Base-by-base conservation (phyloP, 2,329 filamentous ascomycete genomes). In the Aspergillus pseudotamarii region DNA sequence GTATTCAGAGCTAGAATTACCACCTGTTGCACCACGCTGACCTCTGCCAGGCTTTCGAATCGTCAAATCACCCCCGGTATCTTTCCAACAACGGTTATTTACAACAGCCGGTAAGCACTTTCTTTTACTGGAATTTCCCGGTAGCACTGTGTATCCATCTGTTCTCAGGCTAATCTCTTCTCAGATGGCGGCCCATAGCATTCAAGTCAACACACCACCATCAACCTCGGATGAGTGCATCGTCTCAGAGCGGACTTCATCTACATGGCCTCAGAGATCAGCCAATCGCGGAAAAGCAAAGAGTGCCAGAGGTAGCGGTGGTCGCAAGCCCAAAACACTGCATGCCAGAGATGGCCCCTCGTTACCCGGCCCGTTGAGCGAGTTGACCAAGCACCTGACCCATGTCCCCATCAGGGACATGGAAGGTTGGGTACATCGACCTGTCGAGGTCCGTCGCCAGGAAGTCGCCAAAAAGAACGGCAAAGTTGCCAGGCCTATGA, bases 401-500 rank as follows among this genome's bases (percentile, higher is more conserved):
- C 67, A 78, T 60, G 83, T 93, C 45, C 85, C 87, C 0, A 82
- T 96, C 56, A 86, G 86, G 57, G 90, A 98, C 76, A 97, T 97
- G 80, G 87, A 90, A 58, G 83, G 84, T 30, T 96, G 91, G 82
- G 93, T 96, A 41, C 88, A 90, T 71, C 86, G 94, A 57, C 82
- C 91, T 11, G 79, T 82, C 2, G 89, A 92, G 61, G 84, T 84
- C 8, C 87, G 94, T 61, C 83, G 82, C 56, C 79, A 82, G 60
- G 93, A 97, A 76, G 88, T 90, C 11, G 85, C 88, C 50, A 85
- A 87, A 70, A 92, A 89, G 71, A 82, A 88, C 41, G 91, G 91
- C 30, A 93, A 94, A 75, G 86, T 98, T 69, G 93, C 94, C 72
- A 86, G 95, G 34, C 94, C 95, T 3, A 96, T 97, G 90, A 99